Evolutionary conservation across 2,329 filamentous ascomycete genomes (phyloP).

Genomic region (Zymoseptoria crescenta): DNA sequence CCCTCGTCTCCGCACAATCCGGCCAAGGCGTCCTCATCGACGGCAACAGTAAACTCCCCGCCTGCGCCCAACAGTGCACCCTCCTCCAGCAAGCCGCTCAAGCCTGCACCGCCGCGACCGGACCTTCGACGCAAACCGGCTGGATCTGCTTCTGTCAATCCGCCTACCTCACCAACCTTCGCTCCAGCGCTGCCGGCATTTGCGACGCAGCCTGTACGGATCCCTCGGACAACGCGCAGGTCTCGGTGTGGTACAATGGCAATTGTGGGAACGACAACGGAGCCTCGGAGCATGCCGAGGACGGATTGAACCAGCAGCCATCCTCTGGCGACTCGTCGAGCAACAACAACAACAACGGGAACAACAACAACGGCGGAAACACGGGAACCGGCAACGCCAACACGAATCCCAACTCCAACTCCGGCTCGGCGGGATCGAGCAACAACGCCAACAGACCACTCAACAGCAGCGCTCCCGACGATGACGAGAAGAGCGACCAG

Average conservation of each 20-base stretch:
- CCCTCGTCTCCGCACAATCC: slow-evolving; percentile 15
- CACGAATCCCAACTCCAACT: slow-evolving; percentile 15
- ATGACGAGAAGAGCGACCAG: not conserved
- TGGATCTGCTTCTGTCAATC: slow-evolving; percentile 70
- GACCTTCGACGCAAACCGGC: slow-evolving; percentile 40
- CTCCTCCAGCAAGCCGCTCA: slow-evolving; percentile 55
- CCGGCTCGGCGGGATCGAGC: slow-evolving; percentile 12
- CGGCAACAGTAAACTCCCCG: slow-evolving; percentile 29
- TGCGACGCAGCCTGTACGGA: slow-evolving; percentile 48
- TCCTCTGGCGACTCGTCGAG: not conserved
- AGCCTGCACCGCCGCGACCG: slow-evolving; percentile 51
- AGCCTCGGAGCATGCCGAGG: slow-evolving; percentile 23
- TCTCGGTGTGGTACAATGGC: slow-evolving; percentile 63
- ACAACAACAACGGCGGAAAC: not conserved
- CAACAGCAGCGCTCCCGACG: not conserved
- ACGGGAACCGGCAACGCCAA: slow-evolving; percentile 3
- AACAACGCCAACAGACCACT: not conserved
- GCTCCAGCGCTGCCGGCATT: slow-evolving; percentile 41
- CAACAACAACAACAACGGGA: slow-evolving; percentile 4
- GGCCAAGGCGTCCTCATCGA: slow-evolving; percentile 22
- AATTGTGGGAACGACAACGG: slow-evolving; percentile 51
- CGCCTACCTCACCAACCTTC: slow-evolving; percentile 50
- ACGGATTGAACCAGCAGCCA: not conserved
- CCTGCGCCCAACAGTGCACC: slow-evolving; percentile 30
- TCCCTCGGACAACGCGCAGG: slow-evolving; percentile 45